phyloP scores from a whole-genome alignment of 495 filamentous ascomycete genomes.

The Aspergillus diversus region DNA sequence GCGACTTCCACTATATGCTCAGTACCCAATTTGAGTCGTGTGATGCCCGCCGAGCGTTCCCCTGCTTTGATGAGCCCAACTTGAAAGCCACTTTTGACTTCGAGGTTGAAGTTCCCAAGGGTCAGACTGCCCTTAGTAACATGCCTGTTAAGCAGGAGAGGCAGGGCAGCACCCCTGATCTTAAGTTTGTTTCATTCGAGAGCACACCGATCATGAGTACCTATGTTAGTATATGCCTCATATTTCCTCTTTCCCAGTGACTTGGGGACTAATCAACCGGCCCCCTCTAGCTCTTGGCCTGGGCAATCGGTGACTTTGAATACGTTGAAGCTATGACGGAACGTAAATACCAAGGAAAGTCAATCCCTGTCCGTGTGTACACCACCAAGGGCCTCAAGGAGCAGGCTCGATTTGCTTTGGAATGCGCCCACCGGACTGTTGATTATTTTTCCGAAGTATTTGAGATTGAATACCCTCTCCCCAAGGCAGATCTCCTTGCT shows the following conservation, averaged over 20 bases:
- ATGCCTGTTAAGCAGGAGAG: slow-evolving; percentile 80
- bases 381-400: slow-evolving; percentile 89
- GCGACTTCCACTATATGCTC: slow-evolving; percentile 87
- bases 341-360: slow-evolving; percentile 84
- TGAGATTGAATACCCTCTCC: slow-evolving; percentile 91
- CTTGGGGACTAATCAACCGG: slow-evolving; percentile 19
- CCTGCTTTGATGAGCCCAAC: slow-evolving; percentile 98
- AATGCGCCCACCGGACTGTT: slow-evolving; percentile 84
- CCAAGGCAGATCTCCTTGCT: slow-evolving; percentile 92
- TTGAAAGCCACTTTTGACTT: slow-evolving; percentile 96
- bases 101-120: slow-evolving; percentile 84
- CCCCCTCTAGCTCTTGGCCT: slow-evolving; percentile 70
- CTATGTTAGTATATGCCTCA: slow-evolving; percentile 56
- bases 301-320: slow-evolving; percentile 96
- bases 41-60: slow-evolving; percentile 91
- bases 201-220: slow-evolving; percentile 93
- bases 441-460: slow-evolving; percentile 96
- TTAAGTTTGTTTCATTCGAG: slow-evolving; percentile 83
- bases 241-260: not conserved
- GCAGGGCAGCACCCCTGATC: slow-evolving; percentile 59
- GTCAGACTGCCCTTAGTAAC: slow-evolving; percentile 87
- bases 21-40: slow-evolving; percentile 97
- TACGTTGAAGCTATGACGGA: slow-evolving; percentile 89
- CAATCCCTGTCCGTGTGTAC: slow-evolving; percentile 91
- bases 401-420: slow-evolving; percentile 82